Conservation (phyloP, 2,329 filamentous ascomycete genomes). For the Sclerotinia spermophila region DNA sequence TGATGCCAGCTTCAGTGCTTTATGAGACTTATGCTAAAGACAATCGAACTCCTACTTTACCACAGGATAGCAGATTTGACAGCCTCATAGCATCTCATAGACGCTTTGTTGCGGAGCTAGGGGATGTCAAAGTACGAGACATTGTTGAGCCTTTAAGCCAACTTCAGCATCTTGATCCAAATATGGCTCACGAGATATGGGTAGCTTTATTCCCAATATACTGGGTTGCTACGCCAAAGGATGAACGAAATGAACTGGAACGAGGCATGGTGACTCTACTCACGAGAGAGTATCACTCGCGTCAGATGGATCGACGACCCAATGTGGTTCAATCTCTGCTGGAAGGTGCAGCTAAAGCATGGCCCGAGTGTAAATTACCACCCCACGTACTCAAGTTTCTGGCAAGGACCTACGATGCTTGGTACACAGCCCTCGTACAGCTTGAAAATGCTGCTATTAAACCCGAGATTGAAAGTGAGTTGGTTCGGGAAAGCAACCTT, state of each 20-base stretch:
- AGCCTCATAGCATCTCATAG: constrained; percentile 72
- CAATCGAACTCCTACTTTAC: constrained; percentile 56
- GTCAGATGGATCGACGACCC: constrained; percentile 90
- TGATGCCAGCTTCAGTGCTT: constrained; percentile 69
- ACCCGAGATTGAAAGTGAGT: constrained; percentile 73
- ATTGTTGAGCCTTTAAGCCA: constrained; percentile 86
- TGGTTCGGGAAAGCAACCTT: constrained; percentile 87
- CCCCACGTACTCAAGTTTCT: constrained; percentile 95
- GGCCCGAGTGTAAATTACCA: constrained; percentile 85
- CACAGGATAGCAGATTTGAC: constrained; percentile 81
- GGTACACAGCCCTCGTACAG: constrained; percentile 91
- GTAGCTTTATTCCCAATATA: constrained; percentile 85
- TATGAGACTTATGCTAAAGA: constrained; percentile 74
- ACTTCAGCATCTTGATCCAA: constrained; percentile 82
- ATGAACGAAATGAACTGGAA: constrained; percentile 86
- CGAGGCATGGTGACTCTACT: constrained; percentile 85
- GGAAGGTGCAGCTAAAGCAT: constrained; percentile 79
- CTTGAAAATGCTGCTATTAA: constrained; percentile 85
- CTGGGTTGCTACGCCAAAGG: constrained; percentile 83
- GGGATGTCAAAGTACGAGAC: constrained; percentile 83
- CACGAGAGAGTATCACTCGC: constrained; percentile 91
- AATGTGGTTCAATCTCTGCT: constrained; percentile 94
- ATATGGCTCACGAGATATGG: constrained; percentile 87
- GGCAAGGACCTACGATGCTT: constrained; percentile 89
- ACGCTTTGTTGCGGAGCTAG: constrained; percentile 78